Percentiles rank a stretch among this genome's conserved stretches.
These are phyloP conservation scores for Thielaviopsis musarum DNA, from an alignment of 2,329 filamentous ascomycete species.

Conservation along the genomic window DNA sequence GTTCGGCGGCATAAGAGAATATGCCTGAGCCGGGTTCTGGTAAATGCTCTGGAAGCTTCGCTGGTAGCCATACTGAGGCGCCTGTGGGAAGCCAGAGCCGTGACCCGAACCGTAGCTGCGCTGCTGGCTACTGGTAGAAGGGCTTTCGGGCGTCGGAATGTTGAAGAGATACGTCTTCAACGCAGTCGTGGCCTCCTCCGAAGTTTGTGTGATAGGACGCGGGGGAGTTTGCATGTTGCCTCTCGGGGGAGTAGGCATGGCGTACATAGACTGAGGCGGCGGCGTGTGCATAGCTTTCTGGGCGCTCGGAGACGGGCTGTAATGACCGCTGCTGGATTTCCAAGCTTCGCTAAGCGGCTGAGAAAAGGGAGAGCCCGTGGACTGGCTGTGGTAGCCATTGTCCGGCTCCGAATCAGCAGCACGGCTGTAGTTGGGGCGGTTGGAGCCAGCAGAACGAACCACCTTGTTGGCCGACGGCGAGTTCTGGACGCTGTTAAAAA, in stretches of 20 bases:
- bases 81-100: neutral
- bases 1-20: neutral
- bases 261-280: neutral
- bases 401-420: conserved; percentile 9
- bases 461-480: conserved; percentile 10
- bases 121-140: neutral
- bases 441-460: neutral
- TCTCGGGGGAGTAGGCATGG: conserved; percentile 5
- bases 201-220: conserved; percentile 1
- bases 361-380: conserved; percentile 6
- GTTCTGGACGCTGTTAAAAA: conserved; percentile 7
- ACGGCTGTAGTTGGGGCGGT: conserved; percentile 4
- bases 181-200: conserved; percentile 27
- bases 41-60: neutral
- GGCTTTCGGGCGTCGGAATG: conserved; percentile 5
- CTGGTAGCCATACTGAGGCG: neutral
- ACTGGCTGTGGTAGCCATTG: neutral
- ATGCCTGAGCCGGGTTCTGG: neutral
- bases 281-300: conserved; percentile 2
- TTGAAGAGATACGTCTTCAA: conserved; percentile 41
- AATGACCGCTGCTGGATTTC: neutral
- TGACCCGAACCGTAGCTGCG: neutral
- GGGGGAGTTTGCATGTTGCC: conserved; percentile 8
- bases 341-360: conserved; percentile 4
- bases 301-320: neutral